phyloP scores from a whole-genome alignment of 2,329 filamentous ascomycete genomes.

The Sphaerulina populicola region DNA sequence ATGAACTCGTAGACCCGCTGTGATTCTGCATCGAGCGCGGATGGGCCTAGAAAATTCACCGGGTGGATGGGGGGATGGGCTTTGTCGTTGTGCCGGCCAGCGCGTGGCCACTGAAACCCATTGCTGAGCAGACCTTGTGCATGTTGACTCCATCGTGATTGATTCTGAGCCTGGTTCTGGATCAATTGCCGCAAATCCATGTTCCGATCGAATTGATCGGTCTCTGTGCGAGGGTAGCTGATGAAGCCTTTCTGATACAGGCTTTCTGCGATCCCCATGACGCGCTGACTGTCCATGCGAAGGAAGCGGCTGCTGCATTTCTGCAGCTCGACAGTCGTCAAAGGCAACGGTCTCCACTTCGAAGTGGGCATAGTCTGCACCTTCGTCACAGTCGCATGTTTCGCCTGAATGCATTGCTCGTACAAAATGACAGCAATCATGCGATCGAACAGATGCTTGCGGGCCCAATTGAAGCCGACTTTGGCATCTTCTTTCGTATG shows the following conservation, averaged over 20 bases:
- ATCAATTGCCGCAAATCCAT: constrained; percentile 76
- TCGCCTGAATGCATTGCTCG: constrained; percentile 71
- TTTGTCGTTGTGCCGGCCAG: constrained; percentile 85
- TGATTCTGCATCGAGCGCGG: constrained; percentile 52
- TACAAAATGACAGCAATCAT: constrained; percentile 72
- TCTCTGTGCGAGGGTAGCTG: constrained; percentile 95
- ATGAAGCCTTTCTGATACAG: constrained; percentile 94
- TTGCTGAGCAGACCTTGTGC: constrained; percentile 67
- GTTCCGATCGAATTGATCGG: constrained; percentile 83
- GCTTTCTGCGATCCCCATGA: constrained; percentile 77
- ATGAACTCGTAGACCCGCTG: constrained; percentile 85
- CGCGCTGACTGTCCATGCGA: constrained; percentile 79
- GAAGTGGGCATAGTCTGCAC: constrained; percentile 85
- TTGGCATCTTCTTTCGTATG: constrained; percentile 69
- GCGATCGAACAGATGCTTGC: constrained; percentile 79
- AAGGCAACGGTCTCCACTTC: constrained; percentile 85
- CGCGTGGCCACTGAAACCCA: constrained; percentile 69
- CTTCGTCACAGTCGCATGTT: constrained; percentile 69
- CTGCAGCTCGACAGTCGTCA: constrained; percentile 93
- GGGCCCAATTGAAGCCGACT: constrained; percentile 75
- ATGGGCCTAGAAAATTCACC: constrained; percentile 67
- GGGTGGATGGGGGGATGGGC: constrained; percentile 96
- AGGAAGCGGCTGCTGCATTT: constrained; percentile 88
- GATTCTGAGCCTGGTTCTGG: constrained; percentile 71
- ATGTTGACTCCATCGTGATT: constrained; percentile 65